Evolutionary conservation across 768 basidiomycete species (phyloP).

Genomic region (Xerocomellus chrysenteron): DNA sequence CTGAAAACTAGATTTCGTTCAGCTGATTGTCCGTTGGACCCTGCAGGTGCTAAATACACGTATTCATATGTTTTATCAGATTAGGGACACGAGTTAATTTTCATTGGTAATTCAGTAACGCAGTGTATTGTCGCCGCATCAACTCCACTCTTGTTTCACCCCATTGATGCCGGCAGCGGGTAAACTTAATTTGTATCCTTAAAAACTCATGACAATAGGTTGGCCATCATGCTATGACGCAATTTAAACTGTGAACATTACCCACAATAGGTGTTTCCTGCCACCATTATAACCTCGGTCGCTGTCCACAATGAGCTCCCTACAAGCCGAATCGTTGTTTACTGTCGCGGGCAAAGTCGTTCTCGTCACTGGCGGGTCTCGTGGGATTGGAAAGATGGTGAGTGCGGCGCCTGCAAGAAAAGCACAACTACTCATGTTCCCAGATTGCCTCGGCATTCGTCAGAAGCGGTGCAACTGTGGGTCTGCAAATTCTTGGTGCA

Average conservation of each 20-base stretch:
- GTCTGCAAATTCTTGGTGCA: neutral
- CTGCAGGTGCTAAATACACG: slow-evolving; percentile 13
- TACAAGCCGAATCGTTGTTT: slow-evolving; percentile 42
- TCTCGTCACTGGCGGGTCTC: slow-evolving; percentile 63
- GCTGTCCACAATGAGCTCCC: slow-evolving; percentile 34
- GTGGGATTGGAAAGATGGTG: slow-evolving; percentile 68
- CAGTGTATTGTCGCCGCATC: slow-evolving; percentile 4
- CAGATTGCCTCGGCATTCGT: slow-evolving; percentile 67
- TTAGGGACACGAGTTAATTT: slow-evolving; percentile 27
- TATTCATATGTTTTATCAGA: slow-evolving; percentile 25
- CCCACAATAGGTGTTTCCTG: neutral
- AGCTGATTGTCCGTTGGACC: slow-evolving; percentile 7
- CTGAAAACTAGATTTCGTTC: slow-evolving; percentile 25
- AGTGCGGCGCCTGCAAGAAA: slow-evolving; percentile 10
- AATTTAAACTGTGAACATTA: neutral
- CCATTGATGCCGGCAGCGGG: slow-evolving; percentile 8
- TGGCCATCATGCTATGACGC: neutral
- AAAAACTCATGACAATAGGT: slow-evolving; percentile 19
- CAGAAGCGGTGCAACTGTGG: slow-evolving; percentile 57
- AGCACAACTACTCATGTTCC: slow-evolving; percentile 9
- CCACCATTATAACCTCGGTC: neutral
- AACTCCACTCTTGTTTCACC: neutral
- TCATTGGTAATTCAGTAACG: slow-evolving; percentile 11
- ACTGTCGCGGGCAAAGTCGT: slow-evolving; percentile 53
- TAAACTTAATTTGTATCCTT: slow-evolving; percentile 10